These are phyloP conservation scores for Limnanthes douglasii DNA, from an alignment of 345 rosid species.

Conservation along the genomic window DNA sequence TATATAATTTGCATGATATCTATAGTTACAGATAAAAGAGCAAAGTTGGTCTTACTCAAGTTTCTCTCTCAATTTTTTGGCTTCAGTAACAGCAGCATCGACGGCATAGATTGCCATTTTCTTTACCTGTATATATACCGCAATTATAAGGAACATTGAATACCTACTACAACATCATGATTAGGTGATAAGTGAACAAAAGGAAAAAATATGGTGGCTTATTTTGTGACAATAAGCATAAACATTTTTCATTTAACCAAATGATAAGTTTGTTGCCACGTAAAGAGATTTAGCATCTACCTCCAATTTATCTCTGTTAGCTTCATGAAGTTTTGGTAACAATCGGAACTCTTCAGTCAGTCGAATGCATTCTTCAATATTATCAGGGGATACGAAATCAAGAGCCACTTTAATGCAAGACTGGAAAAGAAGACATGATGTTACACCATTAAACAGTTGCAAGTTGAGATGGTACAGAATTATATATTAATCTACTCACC, in stretches of 20 bases:
- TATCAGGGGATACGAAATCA: slow-evolving; percentile 36
- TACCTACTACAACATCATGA: background rate
- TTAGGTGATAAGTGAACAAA: too few species aligned
- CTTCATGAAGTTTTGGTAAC: slow-evolving; percentile 25
- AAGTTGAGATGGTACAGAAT: background rate
- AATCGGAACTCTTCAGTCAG: slow-evolving; percentile 33
- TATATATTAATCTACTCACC: slow-evolving; percentile 9
- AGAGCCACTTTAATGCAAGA: slow-evolving; percentile 41
- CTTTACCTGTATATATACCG: slow-evolving; percentile 19
- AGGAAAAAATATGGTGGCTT: too few species aligned
- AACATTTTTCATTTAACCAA: background rate
- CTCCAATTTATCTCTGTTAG: slow-evolving; percentile 39
- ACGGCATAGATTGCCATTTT: slow-evolving; percentile 39
- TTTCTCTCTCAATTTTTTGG: slow-evolving; percentile 11
- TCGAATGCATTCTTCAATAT: slow-evolving; percentile 28
- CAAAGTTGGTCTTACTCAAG: slow-evolving; percentile 11
- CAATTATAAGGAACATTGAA: slow-evolving; percentile 2
- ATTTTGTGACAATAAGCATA: too few species aligned
- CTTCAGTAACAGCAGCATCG: slow-evolving; percentile 20
- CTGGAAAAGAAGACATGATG: slow-evolving; percentile 8
- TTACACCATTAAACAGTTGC: background rate
- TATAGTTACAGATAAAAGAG: slow-evolving; percentile 1
- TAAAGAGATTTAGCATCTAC: slow-evolving; percentile 7
- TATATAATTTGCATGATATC: too few species aligned
- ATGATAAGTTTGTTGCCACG: background rate